Evolutionary conservation across 768 basidiomycete genomes (phyloP), one percentile per base, ranked within the genome.

Genomic region (Pisolithus microcarpus): DNA sequence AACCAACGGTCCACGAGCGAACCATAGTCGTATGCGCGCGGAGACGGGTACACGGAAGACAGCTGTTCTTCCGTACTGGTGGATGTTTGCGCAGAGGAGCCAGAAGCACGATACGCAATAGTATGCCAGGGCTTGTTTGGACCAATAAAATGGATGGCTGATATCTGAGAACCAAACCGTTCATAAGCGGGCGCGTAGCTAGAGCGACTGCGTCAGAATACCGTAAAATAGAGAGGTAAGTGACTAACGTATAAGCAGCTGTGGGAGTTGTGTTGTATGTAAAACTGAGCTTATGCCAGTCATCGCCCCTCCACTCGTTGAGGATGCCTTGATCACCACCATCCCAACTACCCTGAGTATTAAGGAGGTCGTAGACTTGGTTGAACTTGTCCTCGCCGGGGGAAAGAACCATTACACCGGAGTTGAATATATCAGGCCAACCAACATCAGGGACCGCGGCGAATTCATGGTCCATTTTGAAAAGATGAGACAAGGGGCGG

Each of bases 391-490:
- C 81, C 58, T 87, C 78, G 9, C 83, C 82, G 1, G 93, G 93
- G 48, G 80, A 76, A 36, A 92, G 69, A 46, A 98, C 92, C 70
- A 99, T 78, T 43, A 98, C 84, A 37, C 96, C 96, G 21, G 94
- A 95, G 67, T 99, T 99, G 75, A 99, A 99, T 54, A 96, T 94
- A 69, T 99, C 96, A 38, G 96, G 96, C 96, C 96, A 99, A 58
- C 96, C 96, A 30, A 93, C 90, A 67, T 99, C 96, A 10, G 96
- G 93, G 7, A 85, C 88, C 8, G 96, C 96, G 38, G 93, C 85
- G 64, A 99, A 93, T 55, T 89, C 84, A 64, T 85, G 75, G 4
- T 86, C 79, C 43, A 87, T 69, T 31, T 76, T 74, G 69, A 99
- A 97, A n/a, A 99, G 82, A 69, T 95, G 93, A 34, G 91, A 87